Evolutionary conservation across 768 basidiomycete species (phyloP), one percentile per base, ranked within the genome.

Genomic region (Tulasnella sp.): DNA sequence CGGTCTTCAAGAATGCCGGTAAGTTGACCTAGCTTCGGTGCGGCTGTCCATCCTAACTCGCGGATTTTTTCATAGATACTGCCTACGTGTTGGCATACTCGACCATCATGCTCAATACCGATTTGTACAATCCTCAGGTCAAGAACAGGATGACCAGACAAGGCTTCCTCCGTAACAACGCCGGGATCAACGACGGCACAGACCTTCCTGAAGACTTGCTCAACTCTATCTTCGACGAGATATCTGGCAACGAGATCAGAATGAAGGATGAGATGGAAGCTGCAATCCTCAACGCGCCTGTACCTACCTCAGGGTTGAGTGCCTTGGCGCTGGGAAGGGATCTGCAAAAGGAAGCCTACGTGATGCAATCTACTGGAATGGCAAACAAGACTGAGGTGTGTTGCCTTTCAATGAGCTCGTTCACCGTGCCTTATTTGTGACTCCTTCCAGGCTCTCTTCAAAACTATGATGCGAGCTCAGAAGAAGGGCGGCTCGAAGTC

Each of bases 241-340:
- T 99, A 75, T 86, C 88, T 72, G 83, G 79, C 52, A 95, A 97
- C 76, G 97, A 99, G 80, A 98, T 99, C 76, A 86, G 92, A 77
- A 98, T 99, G 97, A 98, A 98, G 81, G 97, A 98, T 77, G 96
- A 99, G 82, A 82, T 94, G 32, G 95, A 95, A 76, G 83, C 86
- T 35, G 71, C 76, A 2, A 74, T 76, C 3, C 82, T 82, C 7
- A 77, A 86, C 29, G 79, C 82, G 9, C 77, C 83, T 4, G 74
- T 84, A 4, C 77, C 81, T 6, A 72, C 77, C 2, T 87, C 92
- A 26, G 94, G 95, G 14, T 80, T 97, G 40, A 88, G 86, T 75
- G 91, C 90, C 8, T 81, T 99, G 17, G 92, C 91, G 2, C 94
- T 98, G 34, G 97, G 97, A 9, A 83, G 97, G 75, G 96, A 99